Conservation (phyloP, 345 rosid genomes). For the Geranium brycei region DNA sequence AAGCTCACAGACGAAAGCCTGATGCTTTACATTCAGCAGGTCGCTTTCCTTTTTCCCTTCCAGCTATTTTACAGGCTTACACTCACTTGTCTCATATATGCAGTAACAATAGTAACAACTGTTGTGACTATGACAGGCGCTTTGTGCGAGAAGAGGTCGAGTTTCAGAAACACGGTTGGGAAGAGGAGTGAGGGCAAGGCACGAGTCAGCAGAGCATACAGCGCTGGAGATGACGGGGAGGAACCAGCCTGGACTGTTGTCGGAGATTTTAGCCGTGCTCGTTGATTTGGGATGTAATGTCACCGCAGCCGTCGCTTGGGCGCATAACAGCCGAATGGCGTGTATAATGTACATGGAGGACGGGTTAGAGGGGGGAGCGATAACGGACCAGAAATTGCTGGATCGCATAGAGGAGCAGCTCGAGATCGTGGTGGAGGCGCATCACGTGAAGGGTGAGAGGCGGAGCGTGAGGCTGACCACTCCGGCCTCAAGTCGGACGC, state of each 20-base stretch:
- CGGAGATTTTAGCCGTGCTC: conserved; percentile 67
- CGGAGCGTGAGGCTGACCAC: conserved; percentile 33
- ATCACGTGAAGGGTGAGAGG: conserved; percentile 24
- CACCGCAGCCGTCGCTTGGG: conserved; percentile 63
- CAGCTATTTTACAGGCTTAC: background rate
- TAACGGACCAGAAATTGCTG: conserved; percentile 26
- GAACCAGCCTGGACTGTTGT: conserved; percentile 68
- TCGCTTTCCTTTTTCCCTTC: background rate
- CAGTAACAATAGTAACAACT: background rate
- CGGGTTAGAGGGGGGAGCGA: conserved; percentile 41
- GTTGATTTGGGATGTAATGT: conserved; percentile 54
- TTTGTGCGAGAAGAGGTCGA: conserved; percentile 38
- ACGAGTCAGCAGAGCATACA: conserved; percentile 53
- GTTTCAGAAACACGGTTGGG: conserved; percentile 25
- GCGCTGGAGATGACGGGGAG: conserved; percentile 62
- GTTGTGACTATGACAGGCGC: conserved; percentile 27
- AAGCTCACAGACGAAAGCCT: conserved; percentile 34
- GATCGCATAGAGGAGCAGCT: conserved; percentile 45
- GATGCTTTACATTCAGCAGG: conserved; percentile 40
- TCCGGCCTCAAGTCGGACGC: conserved; percentile 41
- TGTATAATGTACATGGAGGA: conserved; percentile 62
- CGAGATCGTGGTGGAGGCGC: conserved; percentile 6
- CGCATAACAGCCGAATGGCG: conserved; percentile 60
- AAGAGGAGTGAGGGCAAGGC: conserved; percentile 40
- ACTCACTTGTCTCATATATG: background rate